Conservation (phyloP, 352 stramenopile genomes). For the Phytophthora rubi region DNA sequence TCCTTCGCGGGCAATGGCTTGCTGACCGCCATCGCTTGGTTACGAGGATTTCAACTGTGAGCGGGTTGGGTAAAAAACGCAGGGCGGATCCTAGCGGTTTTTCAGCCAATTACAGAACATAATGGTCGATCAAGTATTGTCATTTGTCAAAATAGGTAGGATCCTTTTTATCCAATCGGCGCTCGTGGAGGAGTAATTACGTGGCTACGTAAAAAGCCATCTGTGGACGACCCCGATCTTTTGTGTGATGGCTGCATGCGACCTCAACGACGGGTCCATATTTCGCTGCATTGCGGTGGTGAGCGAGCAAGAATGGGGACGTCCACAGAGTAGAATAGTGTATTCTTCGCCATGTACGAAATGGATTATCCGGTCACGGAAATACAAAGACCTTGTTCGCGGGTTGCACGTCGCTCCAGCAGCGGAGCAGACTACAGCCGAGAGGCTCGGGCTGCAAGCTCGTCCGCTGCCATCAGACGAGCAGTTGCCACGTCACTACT, state of each 20-base stretch:
- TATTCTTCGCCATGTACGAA: slow-evolving; percentile 42
- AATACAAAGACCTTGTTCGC: slow-evolving; percentile 34
- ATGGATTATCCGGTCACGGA: slow-evolving; percentile 28
- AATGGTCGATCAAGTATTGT: not conserved
- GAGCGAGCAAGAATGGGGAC: not conserved
- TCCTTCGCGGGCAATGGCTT: slow-evolving; percentile 94
- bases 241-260: slow-evolving; percentile 17
- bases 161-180: slow-evolving; percentile 1
- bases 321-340: slow-evolving; percentile 32
- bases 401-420: slow-evolving; percentile 6
- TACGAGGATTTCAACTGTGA: slow-evolving; percentile 21
- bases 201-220: slow-evolving; percentile 2
- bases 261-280: not conserved
- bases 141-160: slow-evolving; percentile 1
- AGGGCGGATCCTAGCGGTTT: slow-evolving; percentile 1
- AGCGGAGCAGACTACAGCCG: slow-evolving; percentile 20
- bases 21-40: slow-evolving; percentile 51
- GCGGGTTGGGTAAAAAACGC: slow-evolving; percentile 27
- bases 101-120: slow-evolving; percentile 7
- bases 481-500: slow-evolving; percentile 30
- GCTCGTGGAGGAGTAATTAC: not conserved
- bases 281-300: slow-evolving; percentile 6
- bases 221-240: slow-evolving; percentile 22
- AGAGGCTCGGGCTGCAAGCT: slow-evolving; percentile 13
- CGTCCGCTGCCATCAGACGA: slow-evolving; percentile 11